Base-by-base conservation (phyloP, 768 basidiomycete genomes). In the Kwoniella bestiolae region DNA sequence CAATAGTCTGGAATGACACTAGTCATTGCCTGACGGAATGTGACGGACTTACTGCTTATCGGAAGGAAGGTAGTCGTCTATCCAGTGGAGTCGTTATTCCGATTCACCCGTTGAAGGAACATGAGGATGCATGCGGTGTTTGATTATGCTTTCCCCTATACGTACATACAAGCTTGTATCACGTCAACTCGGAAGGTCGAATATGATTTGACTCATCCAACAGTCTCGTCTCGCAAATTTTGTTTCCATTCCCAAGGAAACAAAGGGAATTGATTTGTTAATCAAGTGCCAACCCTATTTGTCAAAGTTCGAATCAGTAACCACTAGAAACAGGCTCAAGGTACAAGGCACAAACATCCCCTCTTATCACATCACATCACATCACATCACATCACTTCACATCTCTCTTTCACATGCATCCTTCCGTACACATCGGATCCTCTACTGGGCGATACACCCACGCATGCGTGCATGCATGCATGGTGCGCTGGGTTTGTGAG, bases 281-380 rank as follows among this genome's bases (percentile, higher is more conserved):
- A 51, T 14, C 26, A 51, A 26, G 50, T 51, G 14, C 26, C 21
- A 51, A 51, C 50, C 50, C 50, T 51, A 51, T 28, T 32, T 32
- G 21, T 26, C 50, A 51, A 29, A 29, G 50, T 47, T 51, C 50
- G 52, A 55, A 32, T 55, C 52, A 55, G 52, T 55, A 32, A 55
- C 52, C 28, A 28, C 31, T 16, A 16, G 52, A 55, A 55, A 55
- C 52, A 55, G 52, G 52, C 21, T 55, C 52, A 35, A 55, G 52
- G 52, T 34, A 55, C 52, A 34, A 55, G 52, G 52, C 29, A 55
- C 52, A n/a, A 8, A 51, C 5, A 9, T 26, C n/a, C 18, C 18
- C 25, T n/a, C n/a, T 16, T 8, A 28, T 23, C 50, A 25, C 16
- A 51, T 51, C 50, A 25, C 46, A 14, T 47, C 46, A 47, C 46